Evolutionary conservation across 176 grass and related monocot species (phyloP), one percentile per base, ranked within the genome.

Genomic region (Eragrostis curvula): DNA sequence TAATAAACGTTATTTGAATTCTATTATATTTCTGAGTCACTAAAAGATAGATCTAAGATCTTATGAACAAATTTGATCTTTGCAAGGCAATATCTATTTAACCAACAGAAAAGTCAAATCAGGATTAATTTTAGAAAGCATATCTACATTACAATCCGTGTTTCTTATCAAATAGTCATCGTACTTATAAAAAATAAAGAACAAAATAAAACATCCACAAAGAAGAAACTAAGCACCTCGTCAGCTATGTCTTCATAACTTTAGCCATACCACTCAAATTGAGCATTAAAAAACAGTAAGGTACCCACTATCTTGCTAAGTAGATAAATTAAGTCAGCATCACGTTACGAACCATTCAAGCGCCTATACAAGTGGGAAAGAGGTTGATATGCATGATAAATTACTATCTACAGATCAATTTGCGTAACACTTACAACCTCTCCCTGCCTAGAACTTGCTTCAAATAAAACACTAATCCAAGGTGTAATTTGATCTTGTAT

Each of bases 81-180:
- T 63, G 45, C 57, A 64, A 71, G 8, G 40, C 47, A 75, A 80
- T 7, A 57, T 41, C 11, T 25, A 27, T 73, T 80, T 64, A 32
- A 14, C 69, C 21, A 75, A 74, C 9, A 85, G 32, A 28, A 48
- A 48, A 48, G 11, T 52, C 27, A 61, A 58, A 58, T 23, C 39
- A 68, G 51, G 48, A 5, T 10, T 12, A 40, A 24, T 23, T 40
- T 79, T 66, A 2, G 0, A 52, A 23, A 52, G 63, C 63, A 68
- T 14, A 41, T 40, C 20, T 9, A 79, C 29, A 10, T 30, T 20
- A 12, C 12, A 77, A 20, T 77, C 15, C 21, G 45, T 77, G 74
- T 24, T 46, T 10, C 24, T 27, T 46, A 62, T 29, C 4, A 62
- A 62, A 48, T 48, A 65, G 30, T 9, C 43, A n/a, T 36, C 32